Conservation (phyloP, 192 early-diverging fungal genomes). For the Bifiguratus adelaidae region DNA sequence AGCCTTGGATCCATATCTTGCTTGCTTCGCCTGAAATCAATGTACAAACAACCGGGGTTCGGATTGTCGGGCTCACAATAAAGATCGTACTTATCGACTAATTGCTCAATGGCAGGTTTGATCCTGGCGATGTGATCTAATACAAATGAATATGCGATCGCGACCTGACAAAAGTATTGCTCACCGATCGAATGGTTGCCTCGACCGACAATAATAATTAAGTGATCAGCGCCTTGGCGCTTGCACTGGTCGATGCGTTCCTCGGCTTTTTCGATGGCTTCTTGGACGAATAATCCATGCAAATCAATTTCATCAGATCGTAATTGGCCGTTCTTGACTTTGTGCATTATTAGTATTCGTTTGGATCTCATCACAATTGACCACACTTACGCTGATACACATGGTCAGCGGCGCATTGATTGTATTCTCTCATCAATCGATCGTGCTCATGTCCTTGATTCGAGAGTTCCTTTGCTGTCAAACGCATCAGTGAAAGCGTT, state of each 20-base stretch:
- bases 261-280: conserved; percentile 39
- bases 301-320: conserved; percentile 46
- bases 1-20: conserved; percentile 34
- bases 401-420: conserved; percentile 38
- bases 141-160: not conserved
- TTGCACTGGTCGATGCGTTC: conserved; percentile 37
- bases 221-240: conserved; percentile 18
- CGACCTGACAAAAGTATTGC: not conserved
- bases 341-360: not conserved
- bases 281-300: conserved; percentile 56
- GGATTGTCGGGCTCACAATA: conserved; percentile 33
- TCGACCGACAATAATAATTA: conserved; percentile 54
- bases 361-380: not conserved
- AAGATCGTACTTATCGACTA: conserved; percentile 39
- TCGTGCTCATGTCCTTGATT: conserved; percentile 43
- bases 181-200: conserved; percentile 40
- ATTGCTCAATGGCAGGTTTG: conserved; percentile 49
- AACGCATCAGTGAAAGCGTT: not conserved
- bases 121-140: conserved; percentile 46
- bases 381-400: conserved; percentile 26
- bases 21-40: conserved; percentile 38
- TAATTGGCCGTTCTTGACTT: conserved; percentile 30
- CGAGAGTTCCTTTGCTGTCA: conserved; percentile 33
- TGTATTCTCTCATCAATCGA: conserved; percentile 39
- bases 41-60: conserved; percentile 46